These are phyloP conservation scores for Penicillium sp. DNA, from an alignment of 2,329 filamentous ascomycete genomes.

Conservation along the genomic window DNA sequence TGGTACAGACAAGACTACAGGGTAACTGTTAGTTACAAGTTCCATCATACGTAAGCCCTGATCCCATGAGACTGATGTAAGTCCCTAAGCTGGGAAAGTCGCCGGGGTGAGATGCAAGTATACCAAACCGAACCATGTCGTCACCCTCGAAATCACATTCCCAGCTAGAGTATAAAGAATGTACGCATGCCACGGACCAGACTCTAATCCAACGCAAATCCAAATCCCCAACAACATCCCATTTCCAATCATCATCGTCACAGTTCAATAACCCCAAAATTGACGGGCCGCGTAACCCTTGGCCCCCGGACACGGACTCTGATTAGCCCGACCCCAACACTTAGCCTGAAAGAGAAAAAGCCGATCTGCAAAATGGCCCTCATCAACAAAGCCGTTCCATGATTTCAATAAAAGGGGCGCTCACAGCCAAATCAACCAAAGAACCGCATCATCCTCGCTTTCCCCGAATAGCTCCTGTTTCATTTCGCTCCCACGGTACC, in stretches of 20 bases:
- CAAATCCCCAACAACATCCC: neutral
- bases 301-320: neutral
- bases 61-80: no score
- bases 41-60: no score
- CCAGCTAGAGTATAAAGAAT: neutral
- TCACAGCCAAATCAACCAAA: neutral
- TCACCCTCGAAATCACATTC: no score
- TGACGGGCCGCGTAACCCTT: neutral
- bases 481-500: neutral
- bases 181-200: neutral
- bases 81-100: no score
- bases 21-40: no score
- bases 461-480: neutral
- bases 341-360: conserved; percentile 7
- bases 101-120: no score
- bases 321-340: neutral
- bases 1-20: no score
- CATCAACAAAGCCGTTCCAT: neutral
- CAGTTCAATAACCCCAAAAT: neutral
- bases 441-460: neutral
- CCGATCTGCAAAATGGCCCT: conserved; percentile 5
- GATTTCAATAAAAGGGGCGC: conserved; percentile 1
- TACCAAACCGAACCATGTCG: no score
- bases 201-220: neutral
- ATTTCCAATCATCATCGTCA: neutral